Percentiles rank a stretch among this genome's conserved stretches.
Evolutionary conservation across 257 asterid species (phyloP).

Genomic region (Rauvolfia tetraphylla): DNA sequence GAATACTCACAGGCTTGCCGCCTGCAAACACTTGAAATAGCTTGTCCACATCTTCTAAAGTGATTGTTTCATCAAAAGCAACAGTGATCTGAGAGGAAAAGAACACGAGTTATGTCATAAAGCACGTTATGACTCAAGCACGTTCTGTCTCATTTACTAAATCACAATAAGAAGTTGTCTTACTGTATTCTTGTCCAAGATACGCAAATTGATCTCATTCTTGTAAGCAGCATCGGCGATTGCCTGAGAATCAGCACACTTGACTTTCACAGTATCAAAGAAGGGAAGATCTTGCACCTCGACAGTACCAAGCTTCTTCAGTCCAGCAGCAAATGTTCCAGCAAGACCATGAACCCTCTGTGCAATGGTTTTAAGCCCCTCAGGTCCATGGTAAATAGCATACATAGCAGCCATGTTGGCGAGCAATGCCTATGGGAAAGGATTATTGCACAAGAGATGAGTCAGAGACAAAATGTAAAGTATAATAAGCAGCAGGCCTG

Average conservation of each 20-base stretch:
- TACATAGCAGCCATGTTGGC: conserved; percentile 99
- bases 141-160: not conserved
- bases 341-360: conserved; percentile 97
- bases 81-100: conserved; percentile 60
- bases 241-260: conserved; percentile 64
- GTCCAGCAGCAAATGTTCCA: conserved; percentile 69
- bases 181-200: conserved; percentile 75
- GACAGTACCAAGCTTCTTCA: conserved; percentile 80
- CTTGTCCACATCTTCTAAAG: conserved; percentile 93
- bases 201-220: conserved; percentile 65
- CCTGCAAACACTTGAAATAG: conserved; percentile 69
- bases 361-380: conserved; percentile 87
- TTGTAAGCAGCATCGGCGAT: conserved; percentile 78
- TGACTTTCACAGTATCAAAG: conserved; percentile 92
- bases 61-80: conserved; percentile 91
- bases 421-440: conserved; percentile 72
- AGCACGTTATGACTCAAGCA: too few relatives aligned
- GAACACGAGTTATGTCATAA: conserved; percentile 10
- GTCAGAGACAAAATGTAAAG: not conserved
- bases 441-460: conserved; percentile 5
- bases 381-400: conserved; percentile 99
- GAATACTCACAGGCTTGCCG: conserved; percentile 75
- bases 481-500: not conserved
- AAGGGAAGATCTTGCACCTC: conserved; percentile 90
- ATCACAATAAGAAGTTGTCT: conserved; percentile 25